Base-by-base conservation (phyloP, 2,329 filamentous ascomycete genomes). In the Epichloe uncinata region DNA sequence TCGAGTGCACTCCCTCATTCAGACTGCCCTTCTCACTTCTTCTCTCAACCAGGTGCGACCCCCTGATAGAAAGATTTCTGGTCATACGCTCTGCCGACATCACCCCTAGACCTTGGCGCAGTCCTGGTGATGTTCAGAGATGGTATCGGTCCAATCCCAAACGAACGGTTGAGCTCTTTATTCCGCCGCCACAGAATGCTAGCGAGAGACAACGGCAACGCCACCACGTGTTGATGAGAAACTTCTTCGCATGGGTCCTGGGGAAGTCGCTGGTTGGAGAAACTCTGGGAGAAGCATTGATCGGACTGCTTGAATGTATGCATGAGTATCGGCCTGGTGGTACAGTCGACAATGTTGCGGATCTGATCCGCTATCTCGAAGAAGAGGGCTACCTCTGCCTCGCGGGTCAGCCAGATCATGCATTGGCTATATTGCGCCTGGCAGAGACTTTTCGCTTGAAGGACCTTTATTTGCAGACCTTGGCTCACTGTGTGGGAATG, bases 401-500 rank as follows among this genome's bases (percentile, higher is more conserved):
- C 60, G 72, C 75, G 3, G 76, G 80, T 52, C 78, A 80, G 52
- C 78, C 83, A 0, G 74, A 81, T 47, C 80, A 89, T 59, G 81
- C 85, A 0, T 62, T 89, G 37, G 85, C 81, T 0, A 69, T 82
- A 42, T 66, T 91, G 12, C 76, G 77, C 47, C 73, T 88, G 42
- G 81, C 84, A 2, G 86, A 91, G 59, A 69, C 73, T 20, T 82
- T 81, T 55, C 74, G 77, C 47, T 64, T 84, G 26, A 71, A 70
- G 48, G 73, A 79, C n/a, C 65, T 87, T 12, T 91, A 87, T 71
- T 74, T 81, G 11, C 77, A 86, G 58, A 81, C 86, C 0, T 88
- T 90, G 64, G 74, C 78, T 13, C 87, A 93, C 59, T 88, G 85
- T 60, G 82, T 84, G 36, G 87, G 86, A 42, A 89, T 91, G 85